phyloP scores from a whole-genome alignment of 2,329 filamentous ascomycete species.

The Neopestalotiopsis rosae region DNA sequence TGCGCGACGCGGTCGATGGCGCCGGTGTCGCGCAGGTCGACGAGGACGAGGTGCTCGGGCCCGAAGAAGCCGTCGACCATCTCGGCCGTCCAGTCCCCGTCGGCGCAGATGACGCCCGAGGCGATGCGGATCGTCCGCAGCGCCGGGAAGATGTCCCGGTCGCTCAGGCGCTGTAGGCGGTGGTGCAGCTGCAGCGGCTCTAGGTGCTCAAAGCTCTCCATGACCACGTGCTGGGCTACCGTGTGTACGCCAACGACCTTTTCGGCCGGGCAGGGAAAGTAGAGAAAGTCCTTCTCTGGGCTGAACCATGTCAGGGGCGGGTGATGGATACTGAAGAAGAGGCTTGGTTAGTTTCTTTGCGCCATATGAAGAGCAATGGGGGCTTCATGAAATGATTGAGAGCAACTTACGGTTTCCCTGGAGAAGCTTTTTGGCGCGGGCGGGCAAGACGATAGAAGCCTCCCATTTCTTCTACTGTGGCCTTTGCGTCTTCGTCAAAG shows the following conservation, averaged over 20 bases:
- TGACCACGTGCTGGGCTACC: background rate
- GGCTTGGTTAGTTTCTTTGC: background rate
- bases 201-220: background rate
- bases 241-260: background rate
- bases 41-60: background rate
- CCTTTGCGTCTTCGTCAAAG: background rate
- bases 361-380: background rate
- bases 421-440: background rate
- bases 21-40: background rate
- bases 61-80: slow-evolving; percentile 1
- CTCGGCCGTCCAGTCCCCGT: background rate
- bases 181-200: background rate
- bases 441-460: background rate
- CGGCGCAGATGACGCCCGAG: background rate
- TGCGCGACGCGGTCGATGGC: background rate
- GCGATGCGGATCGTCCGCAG: background rate
- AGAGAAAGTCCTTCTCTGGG: background rate
- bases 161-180: background rate
- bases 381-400: background rate
- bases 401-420: background rate
- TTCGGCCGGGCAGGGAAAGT: background rate
- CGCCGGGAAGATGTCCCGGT: background rate
- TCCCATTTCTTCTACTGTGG: background rate
- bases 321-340: background rate
- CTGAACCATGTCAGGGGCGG: background rate